Evolutionary conservation across 352 stramenopile genomes (phyloP).

Genomic region (Globisporangium abappressorium): DNA sequence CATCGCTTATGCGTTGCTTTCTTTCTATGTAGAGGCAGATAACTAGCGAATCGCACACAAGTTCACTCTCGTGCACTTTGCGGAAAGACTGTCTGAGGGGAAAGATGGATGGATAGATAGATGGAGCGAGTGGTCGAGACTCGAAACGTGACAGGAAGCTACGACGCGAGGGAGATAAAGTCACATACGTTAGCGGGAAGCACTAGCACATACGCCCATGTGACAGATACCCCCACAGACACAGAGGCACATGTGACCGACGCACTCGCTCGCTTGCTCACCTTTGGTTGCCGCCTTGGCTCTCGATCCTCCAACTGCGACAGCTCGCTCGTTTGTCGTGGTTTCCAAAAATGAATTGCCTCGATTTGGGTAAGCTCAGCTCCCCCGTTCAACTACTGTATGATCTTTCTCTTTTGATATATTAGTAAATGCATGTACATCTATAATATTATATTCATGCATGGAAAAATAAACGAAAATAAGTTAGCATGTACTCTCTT

Average conservation of each 20-base stretch:
- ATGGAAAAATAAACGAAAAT: no score
- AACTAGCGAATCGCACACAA: background rate
- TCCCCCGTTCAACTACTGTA: background rate
- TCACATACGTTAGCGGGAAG: background rate
- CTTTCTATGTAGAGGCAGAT: background rate
- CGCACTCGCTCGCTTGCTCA: background rate
- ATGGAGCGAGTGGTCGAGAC: background rate
- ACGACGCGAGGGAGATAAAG: background rate
- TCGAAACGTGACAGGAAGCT: background rate
- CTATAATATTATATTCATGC: background rate
- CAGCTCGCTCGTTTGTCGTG: background rate
- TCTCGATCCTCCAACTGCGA: slow-evolving; percentile 5
- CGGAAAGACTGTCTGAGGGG: background rate
- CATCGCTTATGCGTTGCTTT: background rate
- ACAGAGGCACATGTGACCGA: background rate
- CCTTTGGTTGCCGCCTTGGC: slow-evolving; percentile 9
- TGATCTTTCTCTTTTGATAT: background rate
- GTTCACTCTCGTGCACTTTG: background rate
- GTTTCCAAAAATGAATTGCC: slow-evolving; percentile 1
- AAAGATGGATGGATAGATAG: background rate
- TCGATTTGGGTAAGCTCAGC: background rate
- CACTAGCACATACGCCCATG: background rate
- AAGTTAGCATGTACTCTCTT: background rate
- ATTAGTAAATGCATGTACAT: background rate
- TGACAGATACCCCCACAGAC: background rate